These are phyloP conservation scores for Lecanicillium sp. DNA, from an alignment of 2,329 filamentous ascomycete genomes.

Conservation along the genomic window DNA sequence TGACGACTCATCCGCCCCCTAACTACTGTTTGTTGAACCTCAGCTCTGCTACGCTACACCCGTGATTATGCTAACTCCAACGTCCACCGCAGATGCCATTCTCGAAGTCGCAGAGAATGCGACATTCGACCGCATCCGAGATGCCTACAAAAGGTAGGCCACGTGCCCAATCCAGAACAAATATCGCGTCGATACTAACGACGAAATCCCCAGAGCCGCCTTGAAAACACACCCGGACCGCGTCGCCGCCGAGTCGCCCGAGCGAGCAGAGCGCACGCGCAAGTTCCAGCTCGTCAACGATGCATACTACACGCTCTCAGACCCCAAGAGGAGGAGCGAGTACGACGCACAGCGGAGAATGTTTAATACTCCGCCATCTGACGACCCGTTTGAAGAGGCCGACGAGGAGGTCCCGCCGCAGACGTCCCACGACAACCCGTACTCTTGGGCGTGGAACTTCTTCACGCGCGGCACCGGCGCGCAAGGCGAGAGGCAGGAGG, in stretches of 20 bases:
- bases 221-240: conserved; percentile 92
- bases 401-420: conserved; percentile 34
- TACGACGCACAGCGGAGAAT: conserved; percentile 63
- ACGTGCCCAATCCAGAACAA: not conserved
- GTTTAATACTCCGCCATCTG: conserved; percentile 20
- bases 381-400: conserved; percentile 39
- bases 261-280: conserved; percentile 72
- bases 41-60: not conserved
- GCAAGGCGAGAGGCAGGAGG: conserved; percentile 37
- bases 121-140: conserved; percentile 69
- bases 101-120: conserved; percentile 64
- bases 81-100: conserved; percentile 46
- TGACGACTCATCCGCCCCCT: conserved; percentile 27
- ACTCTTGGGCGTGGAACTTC: conserved; percentile 71
- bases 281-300: conserved; percentile 90
- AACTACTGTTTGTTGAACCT: conserved; percentile 40
- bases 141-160: conserved; percentile 73
- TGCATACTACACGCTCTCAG: conserved; percentile 86
- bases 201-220: conserved; percentile 55
- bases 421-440: conserved; percentile 39
- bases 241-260: conserved; percentile 74
- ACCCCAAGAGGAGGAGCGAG: conserved; percentile 66
- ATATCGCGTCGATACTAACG: conserved; percentile 10
- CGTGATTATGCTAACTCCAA: not conserved
- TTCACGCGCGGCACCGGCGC: conserved; percentile 35